phyloP scores from a whole-genome alignment of 495 filamentous ascomycete species.

The Aspergillus ellipticus region DNA sequence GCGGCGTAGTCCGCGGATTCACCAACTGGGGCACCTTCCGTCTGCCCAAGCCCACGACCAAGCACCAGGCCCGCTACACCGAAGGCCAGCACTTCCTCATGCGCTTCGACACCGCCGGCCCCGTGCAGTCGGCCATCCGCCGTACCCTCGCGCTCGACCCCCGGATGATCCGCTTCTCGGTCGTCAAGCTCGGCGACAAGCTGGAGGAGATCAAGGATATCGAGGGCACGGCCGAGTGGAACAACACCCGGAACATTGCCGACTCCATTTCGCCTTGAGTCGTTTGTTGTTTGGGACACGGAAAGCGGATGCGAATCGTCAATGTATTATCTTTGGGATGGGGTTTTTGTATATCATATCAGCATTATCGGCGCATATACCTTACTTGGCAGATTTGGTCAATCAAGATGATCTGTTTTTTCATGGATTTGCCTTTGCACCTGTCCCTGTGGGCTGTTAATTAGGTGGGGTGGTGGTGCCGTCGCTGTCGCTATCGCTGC shows the following conservation, averaged over 20 bases:
- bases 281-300: slow-evolving; percentile 14
- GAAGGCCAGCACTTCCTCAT: slow-evolving; percentile 95
- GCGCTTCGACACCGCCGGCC: slow-evolving; percentile 78
- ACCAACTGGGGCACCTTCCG: slow-evolving; percentile 92
- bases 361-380: slow-evolving; percentile 41
- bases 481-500: too few species aligned
- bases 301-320: slow-evolving; percentile 8
- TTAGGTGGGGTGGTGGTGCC: background rate
- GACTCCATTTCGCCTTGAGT: slow-evolving; percentile 24
- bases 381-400: slow-evolving; percentile 3
- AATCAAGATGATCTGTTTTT: slow-evolving; percentile 9
- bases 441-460: background rate
- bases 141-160: slow-evolving; percentile 82
- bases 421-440: too few species aligned
- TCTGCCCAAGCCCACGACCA: slow-evolving; percentile 68
- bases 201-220: slow-evolving; percentile 64
- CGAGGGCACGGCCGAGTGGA: slow-evolving; percentile 59
- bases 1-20: slow-evolving; percentile 87
- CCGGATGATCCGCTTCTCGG: slow-evolving; percentile 78
- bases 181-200: slow-evolving; percentile 82
- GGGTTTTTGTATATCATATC: slow-evolving; percentile 28
- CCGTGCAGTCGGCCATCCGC: slow-evolving; percentile 67
- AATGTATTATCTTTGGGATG: slow-evolving; percentile 32
- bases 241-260: slow-evolving; percentile 29
- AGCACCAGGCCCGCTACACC: slow-evolving; percentile 75